A percentile compares a stretch with the other conserved stretches of the same genome.
These are phyloP conservation scores for Vigna reflexopilosa DNA, from an alignment of 306 rosid genomes.

Conservation along the genomic window DNA sequence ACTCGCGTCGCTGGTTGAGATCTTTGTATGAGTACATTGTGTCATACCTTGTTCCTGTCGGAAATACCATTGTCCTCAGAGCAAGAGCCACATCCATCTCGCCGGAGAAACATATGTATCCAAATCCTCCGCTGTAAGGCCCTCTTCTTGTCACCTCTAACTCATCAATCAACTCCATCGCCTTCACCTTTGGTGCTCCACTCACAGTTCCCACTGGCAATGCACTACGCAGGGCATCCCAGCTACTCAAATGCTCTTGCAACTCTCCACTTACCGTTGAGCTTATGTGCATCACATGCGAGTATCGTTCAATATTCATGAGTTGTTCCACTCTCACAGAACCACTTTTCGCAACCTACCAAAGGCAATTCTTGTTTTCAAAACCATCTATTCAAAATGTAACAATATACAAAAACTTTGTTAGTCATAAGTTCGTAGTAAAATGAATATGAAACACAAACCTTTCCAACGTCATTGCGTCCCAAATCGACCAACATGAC, in stretches of 20 bases:
- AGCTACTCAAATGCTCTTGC: constrained; percentile 63
- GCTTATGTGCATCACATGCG: constrained; percentile 97
- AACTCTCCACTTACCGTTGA: constrained; percentile 87
- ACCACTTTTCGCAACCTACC: constrained; percentile 73
- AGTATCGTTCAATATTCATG: constrained; percentile 80
- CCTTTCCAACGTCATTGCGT: constrained; percentile 92
- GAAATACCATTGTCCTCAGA: constrained; percentile 76
- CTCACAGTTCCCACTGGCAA: constrained; percentile 90
- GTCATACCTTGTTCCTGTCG: constrained; percentile 68
- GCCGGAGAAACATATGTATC: constrained; percentile 64
- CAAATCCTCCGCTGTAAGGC: constrained; percentile 84
- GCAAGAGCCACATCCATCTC: constrained; percentile 89
- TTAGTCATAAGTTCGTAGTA: too few relatives aligned
- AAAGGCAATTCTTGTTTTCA: constrained; percentile 38
- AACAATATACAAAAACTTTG: constrained; percentile 21
- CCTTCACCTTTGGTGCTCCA: constrained; percentile 95
- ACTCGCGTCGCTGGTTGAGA: constrained; percentile 56
- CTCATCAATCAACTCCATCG: constrained; percentile 84
- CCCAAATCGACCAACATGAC: constrained; percentile 92
- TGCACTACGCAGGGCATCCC: constrained; percentile 84
- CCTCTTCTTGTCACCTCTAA: constrained; percentile 76
- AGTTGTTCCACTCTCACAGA: constrained; percentile 81
- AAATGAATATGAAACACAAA: constrained; percentile 40
- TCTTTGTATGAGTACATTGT: constrained; percentile 77
- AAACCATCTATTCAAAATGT: neutral